phyloP scores from a whole-genome alignment of 345 rosid genomes.

The Trapa bicornis region DNA sequence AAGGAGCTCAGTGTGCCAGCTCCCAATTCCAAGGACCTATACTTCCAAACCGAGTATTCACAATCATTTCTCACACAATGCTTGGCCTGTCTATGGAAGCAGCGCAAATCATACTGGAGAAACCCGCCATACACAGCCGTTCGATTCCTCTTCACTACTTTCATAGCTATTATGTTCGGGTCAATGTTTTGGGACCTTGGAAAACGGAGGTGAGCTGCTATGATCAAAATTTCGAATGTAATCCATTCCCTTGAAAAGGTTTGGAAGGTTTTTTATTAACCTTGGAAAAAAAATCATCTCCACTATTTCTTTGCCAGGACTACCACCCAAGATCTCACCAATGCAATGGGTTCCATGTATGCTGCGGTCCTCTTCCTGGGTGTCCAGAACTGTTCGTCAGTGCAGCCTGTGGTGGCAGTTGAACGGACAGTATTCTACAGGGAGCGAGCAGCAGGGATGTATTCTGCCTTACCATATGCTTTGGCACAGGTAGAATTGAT shows the following conservation, averaged over 20 bases:
- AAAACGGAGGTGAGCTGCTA: conserved; percentile 13
- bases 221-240: background rate
- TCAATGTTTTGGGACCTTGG: conserved; percentile 26
- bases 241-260: background rate
- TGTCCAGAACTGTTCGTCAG: conserved; percentile 21
- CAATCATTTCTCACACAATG: conserved; percentile 20
- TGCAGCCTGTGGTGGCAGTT: conserved; percentile 24
- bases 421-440: conserved; percentile 37
- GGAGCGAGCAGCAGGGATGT: conserved; percentile 37
- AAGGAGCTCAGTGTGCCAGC: conserved; percentile 18
- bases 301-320: conserved; percentile 5
- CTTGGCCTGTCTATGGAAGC: conserved; percentile 34
- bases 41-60: conserved; percentile 25
- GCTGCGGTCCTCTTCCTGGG: conserved; percentile 30
- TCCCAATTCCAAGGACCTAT: conserved; percentile 23
- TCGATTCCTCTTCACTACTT: conserved; percentile 16
- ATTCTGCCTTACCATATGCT: conserved; percentile 30
- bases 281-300: too few relatives aligned
- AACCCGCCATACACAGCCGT: conserved; percentile 25
- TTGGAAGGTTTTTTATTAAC: too few relatives aligned
- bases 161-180: conserved; percentile 23
- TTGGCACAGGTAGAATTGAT: conserved; percentile 21
- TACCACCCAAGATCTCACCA: conserved; percentile 18
- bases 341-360: conserved; percentile 26
- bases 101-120: conserved; percentile 35